Evolutionary conservation across 768 basidiomycete species (phyloP), one percentile per base, ranked within the genome.

Genomic region (Boletus speciosus): DNA sequence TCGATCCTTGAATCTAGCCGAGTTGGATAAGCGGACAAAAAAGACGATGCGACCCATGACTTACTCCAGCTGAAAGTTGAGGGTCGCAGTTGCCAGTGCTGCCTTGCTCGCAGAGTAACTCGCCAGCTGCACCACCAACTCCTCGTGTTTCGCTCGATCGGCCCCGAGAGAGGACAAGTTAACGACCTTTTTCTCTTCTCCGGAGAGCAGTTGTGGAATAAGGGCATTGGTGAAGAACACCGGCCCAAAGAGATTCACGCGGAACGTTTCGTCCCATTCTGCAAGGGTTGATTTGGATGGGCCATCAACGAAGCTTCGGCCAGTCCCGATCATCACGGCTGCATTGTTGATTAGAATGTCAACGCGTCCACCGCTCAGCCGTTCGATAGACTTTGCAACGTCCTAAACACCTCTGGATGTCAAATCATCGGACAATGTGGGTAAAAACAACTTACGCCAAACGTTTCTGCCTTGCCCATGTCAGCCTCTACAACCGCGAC

Each of bases 91-190:
- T 11, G 51, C 51, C 2, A 52, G 23, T 23, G 51, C 45, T 34
- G 44, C 51, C 44, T 52, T 52, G 44, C 51, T 52, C 16, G 51
- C 45, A 47, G 51, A 52, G 45, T 52, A 52, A 34, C 51, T 52
- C 16, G 51, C 51, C 29, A 52, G 34, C 23, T 52, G 51, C 31
- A 47, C 51, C 11, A 6, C 37, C 44, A 52, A 16, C 31, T 25
- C 51, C 31, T 23, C 51, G 1, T 52, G 51, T 14, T 32, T 46
- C 4, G 43, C 44, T 15, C 51, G 51, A 32, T 52, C 51, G 14
- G 51, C 51, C n/a, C 51, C 51, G 16, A 52, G 51, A 39, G 51
- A 52, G 23, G 51, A 52, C 23, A 52, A 7, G 21, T 52, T 52
- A 14, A 52, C 37, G 16, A 52, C 37, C 21, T 52, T 52, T 31